Base-by-base conservation (phyloP, 169 alveolate genomes). In the Besnoitia besnoiti region DNA sequence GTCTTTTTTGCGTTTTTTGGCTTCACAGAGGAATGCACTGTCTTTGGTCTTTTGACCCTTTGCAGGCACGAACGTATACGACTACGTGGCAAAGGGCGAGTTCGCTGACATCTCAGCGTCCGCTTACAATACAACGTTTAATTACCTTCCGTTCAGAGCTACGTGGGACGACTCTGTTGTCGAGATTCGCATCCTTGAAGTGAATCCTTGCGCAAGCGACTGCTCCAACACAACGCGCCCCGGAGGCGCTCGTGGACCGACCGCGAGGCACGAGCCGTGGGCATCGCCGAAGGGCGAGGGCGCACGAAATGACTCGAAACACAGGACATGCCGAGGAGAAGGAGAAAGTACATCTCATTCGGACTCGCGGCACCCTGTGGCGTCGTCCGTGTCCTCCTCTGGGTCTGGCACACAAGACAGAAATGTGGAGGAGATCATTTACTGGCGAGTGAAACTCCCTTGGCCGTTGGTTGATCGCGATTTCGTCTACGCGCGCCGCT, bases 391-490 rank as follows among this genome's bases (percentile, higher is more conserved):
- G 33, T 55, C 67, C 27, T n/a, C 24, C 55, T 49, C 55, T 14
- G 14, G 67, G 12, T 55, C 67, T 21, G 67, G 30, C 24, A 10
- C 79, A 2, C 62, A 50, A 0, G 62, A 55, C 21, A 30, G 8
- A 8, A 73, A 62, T 2, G 40, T 51, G 30, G 94, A 92, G 79
- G 94, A 92, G 61, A 10, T 87, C 35, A 50, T 92, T 42, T 92
- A 92, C 84, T 92, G 92, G 92, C 80, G 93, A 19, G 40, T 92
- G 67, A 49, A 79, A 10, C 92, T 92, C 8, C 94, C 94, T 19
- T 92, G 94, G 94, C 94, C 94, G 51, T 84, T 88, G 16, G 5
- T 51, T 21, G 94, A 85, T 85, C 19, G 94, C 39, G 94, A 92
- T 59, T 92, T 92, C 40, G 94, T 92, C n/a, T 92, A 49, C 51